phyloP scores from a whole-genome alignment of 2,329 filamentous ascomycete species.

The Calonectria pteridis region DNA sequence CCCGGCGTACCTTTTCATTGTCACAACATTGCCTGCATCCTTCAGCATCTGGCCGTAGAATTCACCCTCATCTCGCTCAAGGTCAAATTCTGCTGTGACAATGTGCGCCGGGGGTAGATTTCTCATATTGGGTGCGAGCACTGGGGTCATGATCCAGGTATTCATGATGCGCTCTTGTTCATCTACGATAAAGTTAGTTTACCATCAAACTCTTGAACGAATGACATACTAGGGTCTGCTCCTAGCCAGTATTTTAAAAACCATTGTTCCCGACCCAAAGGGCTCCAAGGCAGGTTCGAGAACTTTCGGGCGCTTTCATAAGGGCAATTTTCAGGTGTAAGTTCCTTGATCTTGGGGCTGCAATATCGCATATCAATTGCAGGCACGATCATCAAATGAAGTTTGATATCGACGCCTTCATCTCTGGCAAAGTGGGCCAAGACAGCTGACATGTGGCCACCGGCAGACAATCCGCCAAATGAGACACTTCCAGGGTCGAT shows the following conservation, averaged over 20 bases:
- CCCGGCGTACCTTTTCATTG: slow-evolving; percentile 44
- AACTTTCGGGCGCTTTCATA: slow-evolving; percentile 43
- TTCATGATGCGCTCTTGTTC: slow-evolving; percentile 29
- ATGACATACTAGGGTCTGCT: slow-evolving; percentile 37
- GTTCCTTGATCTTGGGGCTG: slow-evolving; percentile 27
- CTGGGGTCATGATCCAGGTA: slow-evolving; percentile 32
- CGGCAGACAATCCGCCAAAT: slow-evolving; percentile 42
- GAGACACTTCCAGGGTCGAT: slow-evolving; percentile 36
- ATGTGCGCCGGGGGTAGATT: slow-evolving; percentile 47
- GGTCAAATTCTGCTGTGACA: slow-evolving; percentile 51
- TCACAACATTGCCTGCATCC: slow-evolving; percentile 41
- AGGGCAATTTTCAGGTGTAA: slow-evolving; percentile 37
- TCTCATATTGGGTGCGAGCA: slow-evolving; percentile 44
- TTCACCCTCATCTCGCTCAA: slow-evolving; percentile 51
- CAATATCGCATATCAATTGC: slow-evolving; percentile 50
- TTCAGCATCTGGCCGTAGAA: slow-evolving; percentile 39
- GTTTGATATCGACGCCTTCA: slow-evolving; percentile 43
- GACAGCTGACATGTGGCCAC: slow-evolving; percentile 48
- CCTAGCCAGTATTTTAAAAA: slow-evolving; percentile 48
- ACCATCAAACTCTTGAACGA: not conserved
- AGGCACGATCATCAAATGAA: slow-evolving; percentile 48
- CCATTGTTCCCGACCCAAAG: slow-evolving; percentile 47
- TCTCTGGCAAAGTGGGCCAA: slow-evolving; percentile 51
- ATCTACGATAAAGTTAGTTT: not conserved
- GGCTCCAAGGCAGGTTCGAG: slow-evolving; percentile 45